These are phyloP conservation scores for Hibiscus trionum DNA, from an alignment of 345 rosid species.

Conservation along the genomic window DNA sequence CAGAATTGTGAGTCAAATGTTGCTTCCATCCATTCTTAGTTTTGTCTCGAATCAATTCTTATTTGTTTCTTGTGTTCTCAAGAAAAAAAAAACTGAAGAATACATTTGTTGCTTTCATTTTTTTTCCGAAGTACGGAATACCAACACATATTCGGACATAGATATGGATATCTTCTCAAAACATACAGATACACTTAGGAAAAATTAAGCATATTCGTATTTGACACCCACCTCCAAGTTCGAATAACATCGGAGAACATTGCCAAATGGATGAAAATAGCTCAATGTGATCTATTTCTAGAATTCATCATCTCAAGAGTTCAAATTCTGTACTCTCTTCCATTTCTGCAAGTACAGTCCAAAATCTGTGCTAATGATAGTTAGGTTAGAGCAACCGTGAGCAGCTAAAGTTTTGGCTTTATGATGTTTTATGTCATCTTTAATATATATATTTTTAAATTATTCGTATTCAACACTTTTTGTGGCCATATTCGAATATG, in stretches of 20 bases:
- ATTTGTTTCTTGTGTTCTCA: background rate
- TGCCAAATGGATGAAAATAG: background rate
- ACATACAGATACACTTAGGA: too few species aligned
- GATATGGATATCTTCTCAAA: too few species aligned
- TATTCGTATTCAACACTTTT: background rate
- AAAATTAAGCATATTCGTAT: too few species aligned
- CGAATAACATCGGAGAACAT: too few species aligned
- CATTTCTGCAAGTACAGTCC: background rate
- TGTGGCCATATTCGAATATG: background rate
- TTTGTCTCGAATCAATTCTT: background rate
- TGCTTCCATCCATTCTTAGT: background rate
- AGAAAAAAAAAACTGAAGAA: background rate
- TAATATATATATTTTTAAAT: background rate
- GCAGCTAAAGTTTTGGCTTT: background rate
- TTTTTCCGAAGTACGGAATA: too few species aligned
- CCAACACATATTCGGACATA: too few species aligned
- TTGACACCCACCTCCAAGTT: too few species aligned
- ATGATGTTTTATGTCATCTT: background rate
- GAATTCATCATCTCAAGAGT: background rate
- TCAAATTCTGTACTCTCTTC: background rate
- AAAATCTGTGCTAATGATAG: background rate
- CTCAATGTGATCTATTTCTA: background rate
- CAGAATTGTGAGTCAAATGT: slow-evolving; percentile 54
- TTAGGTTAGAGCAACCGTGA: background rate
- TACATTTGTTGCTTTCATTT: too few species aligned